Base-by-base conservation (phyloP, 2,329 filamentous ascomycete species). In the Fusarium verrucosum region DNA sequence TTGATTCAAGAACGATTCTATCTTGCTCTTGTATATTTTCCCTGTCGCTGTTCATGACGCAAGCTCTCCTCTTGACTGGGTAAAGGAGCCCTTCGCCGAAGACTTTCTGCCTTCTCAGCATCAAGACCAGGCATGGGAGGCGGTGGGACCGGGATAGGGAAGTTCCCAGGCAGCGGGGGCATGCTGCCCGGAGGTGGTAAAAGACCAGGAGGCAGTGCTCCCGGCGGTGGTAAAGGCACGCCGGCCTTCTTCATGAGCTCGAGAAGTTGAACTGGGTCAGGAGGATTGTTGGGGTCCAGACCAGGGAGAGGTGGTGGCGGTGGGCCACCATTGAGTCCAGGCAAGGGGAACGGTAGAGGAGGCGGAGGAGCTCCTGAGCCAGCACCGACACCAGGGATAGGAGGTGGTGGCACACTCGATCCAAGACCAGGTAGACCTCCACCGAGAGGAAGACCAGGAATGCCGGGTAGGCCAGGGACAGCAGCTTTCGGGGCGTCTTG, bases 1-100 rank as follows among this genome's bases (percentile, higher is more conserved):
- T 50, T 47, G 30, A 49, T 54, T 25, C 17, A 50, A 37, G 30
- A 32, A 32, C 4, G 16, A 3, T 6, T n/a, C n/a, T 82, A 86
- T 43, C 82, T 78, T 23, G 80, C 74, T 45, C 84, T 77, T 16
- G 85, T 89, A 70, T 87, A 89, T 63, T 88, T 82, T 5, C 87
- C 87, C 50, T 81, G 81, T 53, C 84, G 85, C 81, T 94, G 92
- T 76, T 94, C 91, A 75, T 89, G 87, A 68, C 89, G 86, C 69
- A 96, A 78, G 69, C 91, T 94, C 74, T 95, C 92, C 73, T 91
- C 87, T 77, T 96, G 92, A 73, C 91, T 94, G 0, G 92, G 92
- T 38, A 96, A 78, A 10, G 91, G 92, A 7, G 85, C 91, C 60
- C 90, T 83, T 17, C 87, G 79, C 7, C 78, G 74, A 30, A 71